Base-by-base conservation (phyloP, 1,284 basidiomycete species). In the Hymenochaete sp. region DNA sequence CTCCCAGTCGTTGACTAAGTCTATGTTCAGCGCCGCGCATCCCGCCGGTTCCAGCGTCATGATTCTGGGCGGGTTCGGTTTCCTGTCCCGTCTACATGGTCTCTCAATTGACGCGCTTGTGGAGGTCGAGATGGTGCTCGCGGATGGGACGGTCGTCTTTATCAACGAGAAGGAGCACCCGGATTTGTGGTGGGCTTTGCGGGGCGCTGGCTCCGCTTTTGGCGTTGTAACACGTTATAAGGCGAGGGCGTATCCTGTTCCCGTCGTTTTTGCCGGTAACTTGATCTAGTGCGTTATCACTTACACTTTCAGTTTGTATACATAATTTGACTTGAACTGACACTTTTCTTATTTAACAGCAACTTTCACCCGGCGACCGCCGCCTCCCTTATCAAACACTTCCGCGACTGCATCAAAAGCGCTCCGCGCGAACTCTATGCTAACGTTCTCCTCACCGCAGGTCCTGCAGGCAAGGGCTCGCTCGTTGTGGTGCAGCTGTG, bases 401-500 rank as follows among this genome's bases (percentile, higher is more conserved):
- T 92, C 69, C 79, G 91, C 22, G 92, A 95, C 62, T 93, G 90
- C 58, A 75, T 93, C 64, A 93, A 93, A 58, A 78, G 79, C 27
- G 83, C 86, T 3, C 88, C 90, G 11, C 74, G 82, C 19, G 81
- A 90, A 57, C 74, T 93, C 13, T 93, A 95, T 61, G 82, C 86
- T 27, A 93, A 93, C 59, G 76, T 91, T 31, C 75, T 93, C 46
- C 73, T 95, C 45, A 93, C 91, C 0, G 89, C 91, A 0, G 91
- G 89, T 14, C 85, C 92, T 4, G 77, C 75, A 10, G 77, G 78
- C 42, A 74, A 83, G 55, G 82, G 88, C 54, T 88, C 85, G 11
- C 75, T 95, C 19, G 75, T 92, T 45, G 86, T 93, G 38, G 80
- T 95, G 36, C 91, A 93, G 60, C 79, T 93, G 61, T 93, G 91